phyloP scores from a whole-genome alignment of 2,329 filamentous ascomycete species.

The Teratosphaeria viscida region DNA sequence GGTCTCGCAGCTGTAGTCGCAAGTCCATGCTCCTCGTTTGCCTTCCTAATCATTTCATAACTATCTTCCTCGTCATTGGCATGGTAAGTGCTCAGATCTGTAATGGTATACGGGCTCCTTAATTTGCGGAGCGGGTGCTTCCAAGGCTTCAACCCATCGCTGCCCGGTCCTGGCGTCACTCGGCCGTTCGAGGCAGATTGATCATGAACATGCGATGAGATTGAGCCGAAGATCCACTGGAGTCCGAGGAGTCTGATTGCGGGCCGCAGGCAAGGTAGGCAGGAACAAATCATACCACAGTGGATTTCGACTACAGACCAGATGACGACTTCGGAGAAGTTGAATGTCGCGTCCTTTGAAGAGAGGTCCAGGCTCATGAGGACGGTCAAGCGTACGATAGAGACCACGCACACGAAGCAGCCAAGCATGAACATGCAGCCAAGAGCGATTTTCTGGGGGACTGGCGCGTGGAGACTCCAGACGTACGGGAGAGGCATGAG shows the following conservation, averaged over 20 bases:
- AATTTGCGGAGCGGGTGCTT: not conserved
- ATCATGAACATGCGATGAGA: not conserved
- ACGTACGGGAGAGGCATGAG: constrained; percentile 7
- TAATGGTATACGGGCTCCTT: not conserved
- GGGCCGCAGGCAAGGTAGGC: constrained; percentile 6
- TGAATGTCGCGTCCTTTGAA: constrained; percentile 3
- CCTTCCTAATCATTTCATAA: constrained; percentile 7
- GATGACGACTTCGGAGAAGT: constrained; percentile 6
- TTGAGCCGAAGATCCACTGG: not conserved
- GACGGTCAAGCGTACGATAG: constrained; percentile 5
- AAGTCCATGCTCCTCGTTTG: constrained; percentile 1
- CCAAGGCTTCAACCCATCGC: not conserved
- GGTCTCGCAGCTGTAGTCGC: constrained; percentile 2
- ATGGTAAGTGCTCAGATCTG: not conserved
- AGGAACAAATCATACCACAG: constrained; percentile 4
- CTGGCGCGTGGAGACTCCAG: constrained; percentile 5
- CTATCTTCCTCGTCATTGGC: constrained; percentile 8
- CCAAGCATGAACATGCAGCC: constrained; percentile 8
- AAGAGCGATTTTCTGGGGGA: constrained; percentile 6
- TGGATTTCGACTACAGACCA: constrained; percentile 5
- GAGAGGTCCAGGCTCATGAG: constrained; percentile 6
- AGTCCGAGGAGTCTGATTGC: constrained; percentile 6
- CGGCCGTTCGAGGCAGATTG: not conserved
- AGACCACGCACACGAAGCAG: constrained; percentile 9
- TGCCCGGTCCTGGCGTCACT: not conserved